Base-by-base conservation (phyloP, 176 grass and related monocot genomes). In the Elaeis guineensis region DNA sequence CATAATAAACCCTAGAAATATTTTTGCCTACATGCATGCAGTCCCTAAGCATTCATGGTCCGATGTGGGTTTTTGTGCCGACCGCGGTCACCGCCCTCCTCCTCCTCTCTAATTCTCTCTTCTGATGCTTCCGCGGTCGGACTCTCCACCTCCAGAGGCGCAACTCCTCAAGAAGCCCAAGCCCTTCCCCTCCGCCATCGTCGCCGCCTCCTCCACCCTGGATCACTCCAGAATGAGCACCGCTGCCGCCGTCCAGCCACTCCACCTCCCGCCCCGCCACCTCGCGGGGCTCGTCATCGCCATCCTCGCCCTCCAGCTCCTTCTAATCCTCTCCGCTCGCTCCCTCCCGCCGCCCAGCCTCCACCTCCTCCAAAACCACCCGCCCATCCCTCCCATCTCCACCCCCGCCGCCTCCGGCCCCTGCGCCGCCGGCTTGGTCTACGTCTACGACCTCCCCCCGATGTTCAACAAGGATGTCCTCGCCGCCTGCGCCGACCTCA, bases 381-480 rank as follows among this genome's bases (percentile, higher is more conserved):
- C 18, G 3, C 19, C 25, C 12, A 0, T 17, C 6, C 3, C 25
- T 57, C 64, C 51, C 14, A 49, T 20, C 29, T 20, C 72, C 50
- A 9, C 23, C 23, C 23, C 66, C 19, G 19, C 77, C 32, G 4
- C 20, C 19, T 52, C n/a, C 12, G 24, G 7, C 2, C 14, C 3
- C 25, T 95, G 89, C 69, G 16, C 51, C 1, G 24, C 61, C 0
- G 87, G 92, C 30, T 19, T 74, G 16, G 68, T 96, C 21, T 96
- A 88, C 48, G 83, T 90, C 17, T 96, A 96, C 73, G 72, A 90
- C 62, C 75, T 96, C 17, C 86, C 92, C 4, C 20, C 52, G 2
- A 80, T 69, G 61, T 96, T 96, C 72, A 96, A 96, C 72, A 68
- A 64, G 61, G 78, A 90, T 67, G 53, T 96, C 8, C 39, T 96